Conservation (phyloP, 768 basidiomycete genomes). For the Xerocomellus amylosporus region DNA sequence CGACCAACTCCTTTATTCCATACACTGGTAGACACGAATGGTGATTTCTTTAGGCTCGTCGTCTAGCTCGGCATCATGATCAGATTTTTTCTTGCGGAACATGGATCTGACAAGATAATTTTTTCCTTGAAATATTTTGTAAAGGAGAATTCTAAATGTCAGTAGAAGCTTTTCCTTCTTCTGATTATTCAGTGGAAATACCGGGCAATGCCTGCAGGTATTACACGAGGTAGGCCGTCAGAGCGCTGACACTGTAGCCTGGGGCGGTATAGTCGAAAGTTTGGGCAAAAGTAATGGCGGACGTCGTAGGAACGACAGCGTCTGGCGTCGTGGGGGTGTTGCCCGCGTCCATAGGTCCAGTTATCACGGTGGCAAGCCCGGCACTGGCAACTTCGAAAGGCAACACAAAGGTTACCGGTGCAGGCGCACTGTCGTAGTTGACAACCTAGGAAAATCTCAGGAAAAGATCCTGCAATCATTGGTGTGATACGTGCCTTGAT, state of each 20-base stretch:
- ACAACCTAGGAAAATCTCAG: conserved; percentile 40
- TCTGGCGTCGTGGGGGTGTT: conserved; percentile 55
- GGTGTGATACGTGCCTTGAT: conserved; percentile 50
- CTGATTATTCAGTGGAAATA: no score
- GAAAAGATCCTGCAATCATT: not conserved
- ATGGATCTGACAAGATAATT: no score
- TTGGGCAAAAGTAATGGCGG: conserved; percentile 44
- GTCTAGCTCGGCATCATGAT: not conserved
- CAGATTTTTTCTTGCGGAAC: no score
- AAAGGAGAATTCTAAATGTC: no score
- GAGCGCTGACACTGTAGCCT: conserved; percentile 41
- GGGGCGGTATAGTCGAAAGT: conserved; percentile 56
- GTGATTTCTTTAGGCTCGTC: not conserved
- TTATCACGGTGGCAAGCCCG: conserved; percentile 50
- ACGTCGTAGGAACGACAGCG: conserved; percentile 45
- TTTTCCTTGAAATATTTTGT: no score
- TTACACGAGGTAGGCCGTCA: conserved; percentile 15
- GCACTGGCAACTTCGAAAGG: conserved; percentile 49
- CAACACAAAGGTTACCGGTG: conserved; percentile 48
- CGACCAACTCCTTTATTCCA: not conserved
- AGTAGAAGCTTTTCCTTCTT: no score
- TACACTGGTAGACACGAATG: not conserved
- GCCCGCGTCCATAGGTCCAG: conserved; percentile 47
- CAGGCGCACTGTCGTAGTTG: conserved; percentile 44
- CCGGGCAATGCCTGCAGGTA: not conserved